Conservation (phyloP, 495 filamentous ascomycete genomes). For the Annulohypoxylon stygium region DNA sequence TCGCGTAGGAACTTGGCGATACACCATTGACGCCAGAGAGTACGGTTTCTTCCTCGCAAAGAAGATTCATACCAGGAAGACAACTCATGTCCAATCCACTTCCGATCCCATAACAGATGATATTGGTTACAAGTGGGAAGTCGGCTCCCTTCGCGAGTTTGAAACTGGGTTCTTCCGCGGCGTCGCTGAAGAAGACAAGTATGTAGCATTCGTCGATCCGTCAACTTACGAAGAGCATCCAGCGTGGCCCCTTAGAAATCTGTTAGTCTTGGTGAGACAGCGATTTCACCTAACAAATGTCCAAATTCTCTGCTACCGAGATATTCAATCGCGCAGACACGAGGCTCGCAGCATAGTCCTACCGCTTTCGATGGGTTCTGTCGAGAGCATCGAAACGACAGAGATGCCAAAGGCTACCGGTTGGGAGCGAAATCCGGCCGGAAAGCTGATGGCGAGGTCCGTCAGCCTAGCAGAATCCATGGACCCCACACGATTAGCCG, state of each 20-base stretch:
- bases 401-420: slow-evolving; percentile 89
- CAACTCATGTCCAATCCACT: slow-evolving; percentile 16
- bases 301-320: slow-evolving; percentile 91
- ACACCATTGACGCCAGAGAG: slow-evolving; percentile 80
- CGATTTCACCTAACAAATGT: slow-evolving; percentile 82
- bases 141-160: slow-evolving; percentile 80
- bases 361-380: slow-evolving; percentile 68
- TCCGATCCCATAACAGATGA: slow-evolving; percentile 55
- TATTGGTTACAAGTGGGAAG: slow-evolving; percentile 76
- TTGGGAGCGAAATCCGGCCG: slow-evolving; percentile 86
- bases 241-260: slow-evolving; percentile 92
- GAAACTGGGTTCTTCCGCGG: slow-evolving; percentile 89
- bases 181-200: slow-evolving; percentile 75
- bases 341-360: slow-evolving; percentile 85
- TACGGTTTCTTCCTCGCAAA: slow-evolving; percentile 96
- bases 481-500: slow-evolving; percentile 86
- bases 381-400: slow-evolving; percentile 54
- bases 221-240: slow-evolving; percentile 88
- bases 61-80: slow-evolving; percentile 60
- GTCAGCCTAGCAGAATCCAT: slow-evolving; percentile 91
- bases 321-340: slow-evolving; percentile 79
- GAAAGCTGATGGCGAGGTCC: slow-evolving; percentile 79
- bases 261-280: slow-evolving; percentile 85
- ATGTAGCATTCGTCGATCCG: slow-evolving; percentile 89
- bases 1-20: slow-evolving; percentile 86